Base-by-base conservation (phyloP, 2,329 filamentous ascomycete species). In the Xylariomycetidae sp. region DNA sequence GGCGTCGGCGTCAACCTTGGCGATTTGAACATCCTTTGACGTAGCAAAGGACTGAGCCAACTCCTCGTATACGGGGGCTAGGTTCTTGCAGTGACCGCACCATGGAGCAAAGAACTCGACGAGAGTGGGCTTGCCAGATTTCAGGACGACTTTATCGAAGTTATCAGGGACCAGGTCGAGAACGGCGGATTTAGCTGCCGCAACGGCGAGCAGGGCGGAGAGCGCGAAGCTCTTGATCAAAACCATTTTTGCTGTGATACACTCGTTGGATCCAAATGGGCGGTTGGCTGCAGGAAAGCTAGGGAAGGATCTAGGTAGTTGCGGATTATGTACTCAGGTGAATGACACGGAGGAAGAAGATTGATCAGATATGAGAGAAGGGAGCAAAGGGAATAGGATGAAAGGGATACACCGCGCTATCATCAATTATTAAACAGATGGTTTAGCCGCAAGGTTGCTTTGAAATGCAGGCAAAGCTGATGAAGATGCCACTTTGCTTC, bases 51-150 rank as follows among this genome's bases (percentile, higher is more conserved):
- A 68, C 31, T 71, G 62, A 29, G 80, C 92, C 27, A 98, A 80
- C 59, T 98, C 86, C 62, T 98, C 92, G 64, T 94, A 98, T 39
- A 94, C 71, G 31, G 92, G 94, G 12, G 92, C 92, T 20, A 98
- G 84, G 56, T 70, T 94, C 77, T 97, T 97, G 87, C 92, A 98
- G 74, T 98, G 92, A 19, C 92, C 94, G 58, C 92, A 98, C 92
- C 92, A 98, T 16, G 90, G 89, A 20, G 92, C 92, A 58, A 94
- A 97, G 77, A 98, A 98, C 63, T 97, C 89, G 51, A 97, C 88
- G 16, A 98, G 81, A 0, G 92, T 89, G 27, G 92, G 90, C 71
- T 94, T 97, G 63, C 88, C 88, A 28, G 86, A 90, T 61, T 94
- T 80, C 40, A 95, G 74, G 45, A 95, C 88, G 35, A 95, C 73